Base-by-base conservation (phyloP, 495 filamentous ascomycete species). In the Bacidia rubella region DNA sequence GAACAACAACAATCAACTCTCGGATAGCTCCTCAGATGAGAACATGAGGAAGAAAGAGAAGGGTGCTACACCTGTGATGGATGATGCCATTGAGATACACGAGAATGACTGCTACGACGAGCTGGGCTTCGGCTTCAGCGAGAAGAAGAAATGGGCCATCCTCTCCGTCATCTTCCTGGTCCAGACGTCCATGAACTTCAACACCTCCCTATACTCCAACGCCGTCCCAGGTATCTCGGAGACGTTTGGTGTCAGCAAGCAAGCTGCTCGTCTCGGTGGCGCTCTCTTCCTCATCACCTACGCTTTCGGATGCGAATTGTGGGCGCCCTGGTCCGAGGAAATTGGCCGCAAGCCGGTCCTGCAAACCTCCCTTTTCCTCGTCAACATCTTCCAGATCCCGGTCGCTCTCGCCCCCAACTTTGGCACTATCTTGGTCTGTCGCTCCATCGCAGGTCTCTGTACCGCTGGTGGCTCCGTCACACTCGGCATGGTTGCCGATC, bases 261-360 rank as follows among this genome's bases (percentile, higher is more conserved):
- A 73, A 53, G 74, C 69, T 42, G 75, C 74, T n/a, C 71, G 76
- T 3, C 71, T 66, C 45, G 74, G 74, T 61, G 70, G 68, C 21
- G 75, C 77, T 73, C 73, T 74, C 25, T 82, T 81, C 63, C 65
- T 83, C 17, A 69, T 82, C 40, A 57, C 75, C 0, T 83, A 82
- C 57, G 78, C 76, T 5, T 81, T 83, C 56, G 79, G 78, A 22
- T 81, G 79, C 64, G 79, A 83, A 56, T 67, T 83, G 0, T 82
- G 79, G 79, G 79, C 79, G 0, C 79, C 79, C 0, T 83, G 79
- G 79, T 77, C 73, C 54, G 79, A 83, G 52, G 79, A 82, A 47
- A 62, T 77, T 44, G 79, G 79, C 11, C 74, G 79, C 11, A 74
- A 72, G 60, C 71, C 71, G 0, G 72, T 81, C 38, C 63, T 80